These are phyloP conservation scores for Dothidotthia symphoricarpi DNA, from an alignment of 2,329 filamentous ascomycete species.

Conservation along the genomic window DNA sequence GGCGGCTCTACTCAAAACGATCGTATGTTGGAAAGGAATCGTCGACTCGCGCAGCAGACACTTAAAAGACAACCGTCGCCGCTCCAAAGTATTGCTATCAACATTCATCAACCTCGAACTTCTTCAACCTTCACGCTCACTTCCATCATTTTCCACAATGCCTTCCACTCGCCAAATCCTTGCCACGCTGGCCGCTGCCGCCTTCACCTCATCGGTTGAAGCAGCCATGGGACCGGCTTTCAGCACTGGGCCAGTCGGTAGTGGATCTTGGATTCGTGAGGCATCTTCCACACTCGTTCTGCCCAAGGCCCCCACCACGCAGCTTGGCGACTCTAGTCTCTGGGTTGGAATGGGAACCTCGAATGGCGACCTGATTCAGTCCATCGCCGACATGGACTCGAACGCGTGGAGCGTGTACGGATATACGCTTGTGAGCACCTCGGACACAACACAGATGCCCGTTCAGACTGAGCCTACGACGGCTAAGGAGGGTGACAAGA, in stretches of 20 bases:
- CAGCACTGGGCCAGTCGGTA: slow-evolving; percentile 45
- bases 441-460: slow-evolving; percentile 31
- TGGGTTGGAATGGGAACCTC: slow-evolving; percentile 54
- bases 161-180: slow-evolving; percentile 15
- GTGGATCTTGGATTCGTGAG: slow-evolving; percentile 47
- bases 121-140: no score
- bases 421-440: slow-evolving; percentile 44
- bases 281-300: slow-evolving; percentile 48
- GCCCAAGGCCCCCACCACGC: slow-evolving; percentile 41
- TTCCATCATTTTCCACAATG: slow-evolving; percentile 7
- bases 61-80: no score
- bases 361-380: slow-evolving; percentile 52
- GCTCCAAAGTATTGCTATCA: no score
- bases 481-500: slow-evolving; percentile 29
- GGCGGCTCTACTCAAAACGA: no score
- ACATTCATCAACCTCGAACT: no score
- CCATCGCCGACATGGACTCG: slow-evolving; percentile 37
- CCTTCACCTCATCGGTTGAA: slow-evolving; percentile 9
- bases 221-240: slow-evolving; percentile 28
- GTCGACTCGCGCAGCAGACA: no score
- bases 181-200: slow-evolving; percentile 9
- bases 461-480: slow-evolving; percentile 31
- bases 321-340: slow-evolving; percentile 42
- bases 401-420: slow-evolving; percentile 47
- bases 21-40: no score